phyloP scores from a whole-genome alignment of 164 flowering plant genomes.

The Paratinospora sagittata region DNA sequence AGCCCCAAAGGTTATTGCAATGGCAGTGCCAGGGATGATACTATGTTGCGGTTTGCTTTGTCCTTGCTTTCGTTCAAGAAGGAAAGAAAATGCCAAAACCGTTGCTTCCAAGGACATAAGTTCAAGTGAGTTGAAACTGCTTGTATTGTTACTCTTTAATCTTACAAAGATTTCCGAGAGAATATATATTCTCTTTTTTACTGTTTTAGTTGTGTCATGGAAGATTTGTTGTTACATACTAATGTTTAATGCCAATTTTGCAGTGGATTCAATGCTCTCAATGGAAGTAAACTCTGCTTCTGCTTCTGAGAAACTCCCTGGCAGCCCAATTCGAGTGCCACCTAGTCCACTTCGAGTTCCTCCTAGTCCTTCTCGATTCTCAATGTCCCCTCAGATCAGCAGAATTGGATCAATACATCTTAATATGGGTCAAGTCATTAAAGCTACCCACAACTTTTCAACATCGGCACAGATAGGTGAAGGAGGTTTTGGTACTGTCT shows the following conservation, averaged over 20 bases:
- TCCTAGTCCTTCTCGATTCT: conserved; percentile 73
- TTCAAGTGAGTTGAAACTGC: conserved; percentile 52
- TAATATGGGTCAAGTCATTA: conserved; percentile 53
- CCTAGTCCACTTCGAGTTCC: conserved; percentile 55
- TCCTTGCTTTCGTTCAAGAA: conserved; percentile 54
- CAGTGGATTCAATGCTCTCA: conserved; percentile 61
- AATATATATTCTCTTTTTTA: too few species aligned
- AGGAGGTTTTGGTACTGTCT: conserved; percentile 92
- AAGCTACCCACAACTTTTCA: conserved; percentile 79
- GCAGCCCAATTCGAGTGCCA: conserved; percentile 19
- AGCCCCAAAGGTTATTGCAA: conserved; percentile 29
- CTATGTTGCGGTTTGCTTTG: conserved; percentile 53
- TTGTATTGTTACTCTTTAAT: not conserved
- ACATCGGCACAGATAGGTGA: conserved; percentile 60
- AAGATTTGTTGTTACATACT: not conserved
- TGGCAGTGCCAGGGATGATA: conserved; percentile 48
- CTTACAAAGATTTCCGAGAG: too few species aligned
- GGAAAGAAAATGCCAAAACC: conserved; percentile 34
- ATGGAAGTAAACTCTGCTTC: conserved; percentile 37
- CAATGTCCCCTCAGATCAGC: conserved; percentile 57
- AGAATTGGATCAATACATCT: conserved; percentile 72
- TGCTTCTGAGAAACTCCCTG: conserved; percentile 53
- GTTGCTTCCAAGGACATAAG: conserved; percentile 44
- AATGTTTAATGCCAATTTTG: conserved; percentile 9
- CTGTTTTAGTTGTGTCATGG: not conserved